Percentiles rank a stretch among this genome's conserved stretches.
These are phyloP conservation scores for Ilyonectria sp. DNA, from an alignment of 2,329 filamentous ascomycete species.

Conservation along the genomic window DNA sequence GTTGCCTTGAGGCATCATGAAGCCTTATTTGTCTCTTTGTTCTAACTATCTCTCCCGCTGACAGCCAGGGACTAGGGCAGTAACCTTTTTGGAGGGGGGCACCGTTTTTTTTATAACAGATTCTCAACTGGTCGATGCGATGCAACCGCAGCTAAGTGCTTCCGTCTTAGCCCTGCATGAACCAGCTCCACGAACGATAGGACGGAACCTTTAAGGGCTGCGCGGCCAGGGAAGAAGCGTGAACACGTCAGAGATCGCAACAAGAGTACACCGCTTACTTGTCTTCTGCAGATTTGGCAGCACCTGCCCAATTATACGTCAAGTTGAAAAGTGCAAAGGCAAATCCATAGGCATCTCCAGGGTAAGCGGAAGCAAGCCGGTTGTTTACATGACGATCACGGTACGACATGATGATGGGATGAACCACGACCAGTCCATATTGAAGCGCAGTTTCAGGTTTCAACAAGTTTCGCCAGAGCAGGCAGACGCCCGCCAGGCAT, in stretches of 20 bases:
- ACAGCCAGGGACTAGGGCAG: slow-evolving; percentile 13
- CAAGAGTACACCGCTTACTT: slow-evolving; percentile 3
- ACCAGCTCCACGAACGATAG: slow-evolving; percentile 29
- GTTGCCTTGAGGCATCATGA: not conserved
- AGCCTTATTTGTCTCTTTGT: not conserved
- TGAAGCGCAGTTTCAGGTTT: slow-evolving; percentile 1
- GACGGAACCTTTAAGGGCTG: slow-evolving; percentile 20
- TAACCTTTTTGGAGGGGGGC: too few species aligned
- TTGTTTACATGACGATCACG: slow-evolving; percentile 24
- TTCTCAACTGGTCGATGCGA: slow-evolving; percentile 11
- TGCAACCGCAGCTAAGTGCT: slow-evolving; percentile 17
- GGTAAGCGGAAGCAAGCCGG: not conserved
- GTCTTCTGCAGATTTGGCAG: not conserved
- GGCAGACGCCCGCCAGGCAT: not conserved
- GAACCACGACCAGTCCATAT: not conserved
- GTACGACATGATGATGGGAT: slow-evolving; percentile 8
- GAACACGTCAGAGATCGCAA: slow-evolving; percentile 26
- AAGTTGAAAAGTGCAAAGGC: not conserved
- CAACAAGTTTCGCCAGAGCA: not conserved
- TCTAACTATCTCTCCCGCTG: not conserved
- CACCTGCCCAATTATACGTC: not conserved
- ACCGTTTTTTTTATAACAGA: not conserved
- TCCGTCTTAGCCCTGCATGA: slow-evolving; percentile 27
- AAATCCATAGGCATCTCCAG: not conserved
- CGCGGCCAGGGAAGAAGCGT: slow-evolving; percentile 17